Evolutionary conservation across 805 yeast genomes (phyloP).

Genomic region (Lipomyces spencermartinsiae): DNA sequence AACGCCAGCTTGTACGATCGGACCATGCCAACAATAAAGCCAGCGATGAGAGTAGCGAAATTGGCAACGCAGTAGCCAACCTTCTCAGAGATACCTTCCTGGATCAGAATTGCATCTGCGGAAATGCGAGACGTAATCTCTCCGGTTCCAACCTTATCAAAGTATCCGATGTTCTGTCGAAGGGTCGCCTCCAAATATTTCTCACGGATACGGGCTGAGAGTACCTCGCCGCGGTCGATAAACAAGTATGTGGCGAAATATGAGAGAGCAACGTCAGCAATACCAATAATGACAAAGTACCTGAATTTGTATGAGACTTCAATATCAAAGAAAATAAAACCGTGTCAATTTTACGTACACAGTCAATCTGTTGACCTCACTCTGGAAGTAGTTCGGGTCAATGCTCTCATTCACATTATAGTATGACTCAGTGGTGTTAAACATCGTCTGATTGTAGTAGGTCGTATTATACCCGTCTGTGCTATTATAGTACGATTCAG

Average conservation of each 20-base stretch:
- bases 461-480: slow-evolving; percentile 21
- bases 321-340: background rate
- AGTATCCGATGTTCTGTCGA: slow-evolving; percentile 52
- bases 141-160: slow-evolving; percentile 52
- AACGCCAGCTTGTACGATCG: slow-evolving; percentile 50
- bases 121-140: slow-evolving; percentile 53
- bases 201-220: slow-evolving; percentile 52
- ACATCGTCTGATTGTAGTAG: slow-evolving; percentile 18
- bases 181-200: slow-evolving; percentile 48
- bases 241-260: slow-evolving; percentile 48
- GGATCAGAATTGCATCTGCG: slow-evolving; percentile 50
- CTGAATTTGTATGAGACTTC: slow-evolving; percentile 5
- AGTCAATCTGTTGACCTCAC: slow-evolving; percentile 30
- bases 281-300: slow-evolving; percentile 51
- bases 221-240: slow-evolving; percentile 51
- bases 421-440: slow-evolving; percentile 10
- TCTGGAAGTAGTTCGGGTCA: slow-evolving; percentile 30
- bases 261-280: slow-evolving; percentile 44
- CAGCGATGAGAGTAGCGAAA: slow-evolving; percentile 50
- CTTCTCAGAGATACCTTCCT: slow-evolving; percentile 53
- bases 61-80: slow-evolving; percentile 51
- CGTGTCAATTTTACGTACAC: slow-evolving; percentile 35
- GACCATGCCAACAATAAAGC: slow-evolving; percentile 49
- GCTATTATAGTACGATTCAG: slow-evolving; percentile 41
- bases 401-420: slow-evolving; percentile 23